Evolutionary conservation across 345 rosid species (phyloP).

Genomic region (Murraya paniculata): DNA sequence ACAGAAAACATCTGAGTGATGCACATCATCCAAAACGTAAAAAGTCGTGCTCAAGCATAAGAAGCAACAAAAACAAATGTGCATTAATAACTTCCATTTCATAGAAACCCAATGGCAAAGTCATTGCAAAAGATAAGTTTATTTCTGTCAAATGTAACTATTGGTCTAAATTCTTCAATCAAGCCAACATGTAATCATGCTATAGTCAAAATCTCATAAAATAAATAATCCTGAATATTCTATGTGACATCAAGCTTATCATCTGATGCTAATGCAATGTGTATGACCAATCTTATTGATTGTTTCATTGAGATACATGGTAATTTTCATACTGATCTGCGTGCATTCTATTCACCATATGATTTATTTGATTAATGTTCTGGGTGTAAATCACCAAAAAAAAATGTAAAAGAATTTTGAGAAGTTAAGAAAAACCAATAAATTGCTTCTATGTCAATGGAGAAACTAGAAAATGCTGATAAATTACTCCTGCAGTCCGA

Average conservation of each 20-base stretch:
- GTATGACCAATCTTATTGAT: background rate
- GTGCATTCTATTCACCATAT: background rate
- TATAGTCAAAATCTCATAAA: background rate
- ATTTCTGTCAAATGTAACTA: background rate
- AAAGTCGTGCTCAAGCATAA: conserved; percentile 16
- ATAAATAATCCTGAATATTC: background rate
- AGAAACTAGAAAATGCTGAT: background rate
- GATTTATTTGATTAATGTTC: background rate
- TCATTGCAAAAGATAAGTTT: background rate
- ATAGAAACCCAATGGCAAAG: background rate
- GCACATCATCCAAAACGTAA: conserved; percentile 21
- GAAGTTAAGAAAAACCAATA: background rate
- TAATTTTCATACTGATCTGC: background rate
- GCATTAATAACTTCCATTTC: background rate
- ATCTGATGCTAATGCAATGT: background rate
- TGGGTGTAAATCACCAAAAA: background rate
- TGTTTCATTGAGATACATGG: background rate
- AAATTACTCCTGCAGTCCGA: background rate
- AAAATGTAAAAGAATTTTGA: background rate
- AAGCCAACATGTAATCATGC: background rate
- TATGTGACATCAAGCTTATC: background rate
- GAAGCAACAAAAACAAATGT: background rate
- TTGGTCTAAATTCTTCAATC: background rate
- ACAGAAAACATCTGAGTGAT: conserved; percentile 65
- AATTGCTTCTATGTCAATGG: background rate